Base-by-base conservation (phyloP, 129 eudicot species). In the Erigeron canadensis region DNA sequence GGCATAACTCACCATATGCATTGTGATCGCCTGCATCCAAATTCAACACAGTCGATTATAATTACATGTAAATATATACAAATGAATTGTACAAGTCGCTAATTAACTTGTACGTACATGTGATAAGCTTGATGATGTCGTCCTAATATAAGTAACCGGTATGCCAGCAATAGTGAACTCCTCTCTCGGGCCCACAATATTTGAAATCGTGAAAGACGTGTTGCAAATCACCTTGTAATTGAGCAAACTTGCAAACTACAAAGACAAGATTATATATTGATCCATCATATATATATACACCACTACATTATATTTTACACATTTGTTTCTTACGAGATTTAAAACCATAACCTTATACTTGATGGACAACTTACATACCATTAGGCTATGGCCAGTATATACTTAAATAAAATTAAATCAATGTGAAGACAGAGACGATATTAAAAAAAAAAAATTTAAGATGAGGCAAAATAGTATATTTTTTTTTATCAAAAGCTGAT, bases 1-100 rank as follows among this genome's bases (percentile, higher is more conserved):
- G n/a, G 83, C 91, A 61, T 92, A 92, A 62, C 95, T 86, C 86
- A 92, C 74, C 98, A 91, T 85, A 71, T 87, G 96, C 90, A 91
- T 82, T 44, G 95, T 87, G 62, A 91, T 79, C 18, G 89, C 97
- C 97, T 91, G 89, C 81, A 73, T 48, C 71, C 44, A 19, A 21
- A 50, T 34, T 54, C 43, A 65, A 38, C 37, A 53, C 41, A 46
- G 42, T 39, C 64, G 2, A 51, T 51, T 1, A 38, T 77, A 70
- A 64, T 12, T 43, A 19, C 10, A 42, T 28, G 53, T 61, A 37
- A 15, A 41, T 53, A 18, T 6, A 15, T 16, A 28, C 22, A 44
- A n/a, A 34, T 40, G 12, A n/a, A n/a, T n/a, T n/a, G n/a, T n/a
- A n/a, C n/a, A n/a, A n/a, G n/a, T n/a, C n/a, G n/a, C n/a, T n/a